Evolutionary conservation across 2,329 filamentous ascomycete genomes (phyloP), one percentile per base, ranked within the genome.

Genomic region (Neopestalotiopsis rosae): DNA sequence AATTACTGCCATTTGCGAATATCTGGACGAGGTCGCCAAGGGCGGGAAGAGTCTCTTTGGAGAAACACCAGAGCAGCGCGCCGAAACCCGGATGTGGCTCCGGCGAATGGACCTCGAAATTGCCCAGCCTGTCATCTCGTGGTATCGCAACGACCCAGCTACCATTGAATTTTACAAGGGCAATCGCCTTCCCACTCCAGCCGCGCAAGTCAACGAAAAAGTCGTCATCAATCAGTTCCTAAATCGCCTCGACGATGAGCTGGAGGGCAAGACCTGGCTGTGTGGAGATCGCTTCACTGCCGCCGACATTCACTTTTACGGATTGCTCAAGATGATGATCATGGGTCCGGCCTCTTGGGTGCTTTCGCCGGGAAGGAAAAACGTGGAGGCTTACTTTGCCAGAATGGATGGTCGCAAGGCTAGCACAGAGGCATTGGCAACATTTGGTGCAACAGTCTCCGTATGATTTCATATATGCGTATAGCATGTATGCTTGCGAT

Each of bases 231-330:
- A 62, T 28, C 30, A 17, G 38, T 62, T 38, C 61, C 38, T 62
- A 30, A 62, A 62, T 10, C 61, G 28, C 5, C 61, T 62, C 1
- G 61, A 62, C n/a, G 61, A 38, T 9, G 61, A 62, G 30, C n/a
- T 62, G n/a, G 61, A 62, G 38, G 61, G 61, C 10, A 62, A 40
- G 34, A 42, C 61, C 6, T 62, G 61, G 61, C 32, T 62, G 10
- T 62, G 61, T 40, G 61, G 61, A 14, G 30, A 34, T 20, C 38
- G 61, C 7, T 62, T 62, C 61, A 30, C 61, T n/a, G 61, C 61
- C 17, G 61, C 61, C 5, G 38, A 62, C 7, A 38, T 38, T 5
- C 61, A 62, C 38, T 42, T 62, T 42, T 62, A 62, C 30, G 61
- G 61, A 13, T 1, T 38, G 61, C 10, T 62, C 13, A 38, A 62